Conservation (phyloP, 768 basidiomycete genomes). For the Udeniomyces megalosporus region DNA sequence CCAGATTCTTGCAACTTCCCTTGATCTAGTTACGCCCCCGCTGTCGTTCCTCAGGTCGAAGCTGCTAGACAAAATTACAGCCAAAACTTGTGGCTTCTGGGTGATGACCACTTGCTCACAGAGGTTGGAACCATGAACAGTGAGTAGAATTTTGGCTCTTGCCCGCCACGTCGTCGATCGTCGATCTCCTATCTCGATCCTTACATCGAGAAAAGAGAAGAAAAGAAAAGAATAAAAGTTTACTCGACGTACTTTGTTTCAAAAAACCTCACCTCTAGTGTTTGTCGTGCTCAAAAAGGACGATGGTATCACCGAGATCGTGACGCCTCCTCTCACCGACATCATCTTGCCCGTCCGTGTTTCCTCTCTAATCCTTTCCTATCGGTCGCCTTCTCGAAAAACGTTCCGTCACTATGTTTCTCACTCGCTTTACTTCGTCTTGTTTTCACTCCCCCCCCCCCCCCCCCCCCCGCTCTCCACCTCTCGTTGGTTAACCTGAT, state of each 20-base stretch:
- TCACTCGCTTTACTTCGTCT: too few species aligned
- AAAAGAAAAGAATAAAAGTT: too few species aligned
- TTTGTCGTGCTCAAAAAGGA: constrained; percentile 44
- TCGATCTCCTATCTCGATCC: too few species aligned
- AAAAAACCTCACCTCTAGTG: constrained; percentile 49
- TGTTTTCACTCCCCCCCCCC: neutral
- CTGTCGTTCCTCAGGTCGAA: constrained; percentile 43
- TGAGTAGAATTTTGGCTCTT: neutral
- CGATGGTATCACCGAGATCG: constrained; percentile 51
- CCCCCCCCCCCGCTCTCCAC: neutral
- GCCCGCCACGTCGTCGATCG: too few species aligned
- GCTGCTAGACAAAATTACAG: constrained; percentile 55
- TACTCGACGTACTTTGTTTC: neutral
- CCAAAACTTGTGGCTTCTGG: constrained; percentile 64
- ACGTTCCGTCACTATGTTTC: too few species aligned
- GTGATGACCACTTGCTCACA: constrained; percentile 41
- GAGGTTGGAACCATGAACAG: constrained; percentile 52
- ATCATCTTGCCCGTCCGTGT: constrained; percentile 53
- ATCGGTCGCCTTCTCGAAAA: too few species aligned
- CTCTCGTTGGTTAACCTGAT: neutral
- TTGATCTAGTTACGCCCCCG: too few species aligned
- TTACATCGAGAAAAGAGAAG: too few species aligned
- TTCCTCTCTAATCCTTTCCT: too few species aligned
- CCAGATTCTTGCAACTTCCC: too few species aligned
- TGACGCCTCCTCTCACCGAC: constrained; percentile 79